A percentile compares a stretch with the other conserved stretches of the same genome.
Evolutionary conservation across 148 eudicot genomes (phyloP).

Genomic region (Heliamphora exappendiculata): DNA sequence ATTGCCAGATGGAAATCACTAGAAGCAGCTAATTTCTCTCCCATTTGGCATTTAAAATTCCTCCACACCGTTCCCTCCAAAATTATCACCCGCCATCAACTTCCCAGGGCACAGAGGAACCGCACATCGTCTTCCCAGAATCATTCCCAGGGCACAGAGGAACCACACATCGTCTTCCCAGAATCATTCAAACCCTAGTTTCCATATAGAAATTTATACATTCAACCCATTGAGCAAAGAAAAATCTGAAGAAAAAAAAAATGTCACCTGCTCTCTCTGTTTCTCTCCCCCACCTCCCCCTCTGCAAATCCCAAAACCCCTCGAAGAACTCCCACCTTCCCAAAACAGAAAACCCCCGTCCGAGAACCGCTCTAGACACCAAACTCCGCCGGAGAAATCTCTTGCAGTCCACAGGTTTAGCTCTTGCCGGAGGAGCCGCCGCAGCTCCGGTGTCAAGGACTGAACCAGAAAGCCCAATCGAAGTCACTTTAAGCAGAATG

Average conservation of each 20-base stretch:
- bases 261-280: slow-evolving; percentile 45
- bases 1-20: slow-evolving; percentile 1
- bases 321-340: slow-evolving; percentile 32
- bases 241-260: too few species aligned
- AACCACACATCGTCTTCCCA: neutral
- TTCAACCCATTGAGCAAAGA: neutral
- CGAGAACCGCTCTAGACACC: slow-evolving; percentile 14
- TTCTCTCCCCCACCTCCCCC: slow-evolving; percentile 29
- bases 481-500: slow-evolving; percentile 44
- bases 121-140: neutral
- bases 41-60: slow-evolving; percentile 9
- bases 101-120: neutral
- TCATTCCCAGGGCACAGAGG: neutral
- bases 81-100: slow-evolving; percentile 1
- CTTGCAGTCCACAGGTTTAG: slow-evolving; percentile 35
- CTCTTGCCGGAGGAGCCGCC: slow-evolving; percentile 28
- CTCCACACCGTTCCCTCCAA: slow-evolving; percentile 9
- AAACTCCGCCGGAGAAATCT: slow-evolving; percentile 43
- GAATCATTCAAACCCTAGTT: neutral
- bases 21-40: slow-evolving; percentile 5
- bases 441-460: slow-evolving; percentile 32
- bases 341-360: slow-evolving; percentile 28
- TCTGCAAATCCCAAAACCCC: slow-evolving; percentile 37
- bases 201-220: neutral
- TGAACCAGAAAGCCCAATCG: slow-evolving; percentile 46